phyloP scores from a whole-genome alignment of 2,329 filamentous ascomycete species.

The Blumeria graminis region DNA sequence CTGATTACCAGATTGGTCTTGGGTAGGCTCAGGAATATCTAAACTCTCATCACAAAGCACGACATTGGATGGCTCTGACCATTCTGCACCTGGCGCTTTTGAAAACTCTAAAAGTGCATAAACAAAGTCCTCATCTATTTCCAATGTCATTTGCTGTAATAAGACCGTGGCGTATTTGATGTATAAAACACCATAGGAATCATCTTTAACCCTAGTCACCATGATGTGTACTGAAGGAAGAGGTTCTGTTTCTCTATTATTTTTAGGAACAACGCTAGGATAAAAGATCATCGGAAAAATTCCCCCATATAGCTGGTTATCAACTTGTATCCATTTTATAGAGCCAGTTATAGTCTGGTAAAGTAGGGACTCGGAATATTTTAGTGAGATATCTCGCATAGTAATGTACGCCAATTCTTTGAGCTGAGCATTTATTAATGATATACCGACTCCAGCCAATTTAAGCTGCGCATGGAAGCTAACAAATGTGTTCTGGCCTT shows the following conservation, averaged over 20 bases:
- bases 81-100: constrained; percentile 74
- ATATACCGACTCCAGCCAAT: constrained; percentile 76
- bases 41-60: constrained; percentile 73
- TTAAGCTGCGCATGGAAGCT: constrained; percentile 77
- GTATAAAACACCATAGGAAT: constrained; percentile 91
- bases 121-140: constrained; percentile 95
- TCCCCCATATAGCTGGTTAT: constrained; percentile 94
- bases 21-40: constrained; percentile 76
- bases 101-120: constrained; percentile 88
- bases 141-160: constrained; percentile 91
- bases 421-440: constrained; percentile 75
- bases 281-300: constrained; percentile 96
- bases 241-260: constrained; percentile 75
- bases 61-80: constrained; percentile 54
- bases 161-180: constrained; percentile 93
- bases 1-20: constrained; percentile 66
- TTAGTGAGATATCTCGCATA: constrained; percentile 70
- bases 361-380: constrained; percentile 76
- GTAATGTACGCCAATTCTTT: constrained; percentile 87
- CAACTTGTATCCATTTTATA: constrained; percentile 97
- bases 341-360: constrained; percentile 81
- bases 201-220: constrained; percentile 87
- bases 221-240: constrained; percentile 86
- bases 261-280: constrained; percentile 92
- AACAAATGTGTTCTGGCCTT: constrained; percentile 66